A percentile compares a stretch with the other conserved stretches of the same genome.
Conservation (phyloP, 2,329 filamentous ascomycete genomes). For the Camillea tinctor region DNA sequence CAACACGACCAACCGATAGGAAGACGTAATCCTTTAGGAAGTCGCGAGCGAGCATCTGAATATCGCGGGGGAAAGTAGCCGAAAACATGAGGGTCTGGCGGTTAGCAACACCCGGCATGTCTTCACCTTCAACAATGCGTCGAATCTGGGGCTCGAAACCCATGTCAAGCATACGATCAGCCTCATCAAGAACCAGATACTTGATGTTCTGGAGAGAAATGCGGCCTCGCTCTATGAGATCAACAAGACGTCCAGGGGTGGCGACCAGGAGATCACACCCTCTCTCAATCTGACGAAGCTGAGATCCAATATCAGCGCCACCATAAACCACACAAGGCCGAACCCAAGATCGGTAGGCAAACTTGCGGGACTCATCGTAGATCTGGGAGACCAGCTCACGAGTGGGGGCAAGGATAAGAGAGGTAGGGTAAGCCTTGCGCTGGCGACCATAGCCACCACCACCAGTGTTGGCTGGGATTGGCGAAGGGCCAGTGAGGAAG, state of each 20-base stretch:
- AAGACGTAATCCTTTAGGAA: conserved; percentile 99
- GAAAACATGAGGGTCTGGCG: conserved; percentile 99
- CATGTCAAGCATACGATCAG: conserved; percentile 99
- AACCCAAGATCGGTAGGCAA: conserved; percentile 98
- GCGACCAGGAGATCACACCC: conserved; percentile 97
- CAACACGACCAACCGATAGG: conserved; percentile 96
- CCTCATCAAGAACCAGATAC: conserved; percentile 97
- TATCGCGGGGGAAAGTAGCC: conserved; percentile 97
- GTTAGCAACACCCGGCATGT: conserved; percentile 81
- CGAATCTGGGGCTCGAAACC: conserved; percentile 99
- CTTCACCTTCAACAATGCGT: conserved; percentile 95
- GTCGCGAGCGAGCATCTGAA: conserved; percentile 97
- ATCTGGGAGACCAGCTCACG: conserved; percentile 99
- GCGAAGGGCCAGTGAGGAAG: conserved; percentile 82
- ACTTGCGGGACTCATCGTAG: conserved; percentile 96
- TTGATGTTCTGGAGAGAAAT: conserved; percentile 99
- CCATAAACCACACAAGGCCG: conserved; percentile 98
- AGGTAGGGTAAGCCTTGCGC: conserved; percentile 97
- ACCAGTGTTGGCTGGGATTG: conserved; percentile 60
- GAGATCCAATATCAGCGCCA: conserved; percentile 97
- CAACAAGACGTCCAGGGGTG: conserved; percentile 94
- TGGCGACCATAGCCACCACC: conserved; percentile 81
- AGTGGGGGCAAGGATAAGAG: conserved; percentile 91
- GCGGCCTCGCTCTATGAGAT: conserved; percentile 96
- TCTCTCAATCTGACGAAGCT: conserved; percentile 96